phyloP scores from a whole-genome alignment of 2,329 filamentous ascomycete species.

The Teratosphaeria gauchensis region DNA sequence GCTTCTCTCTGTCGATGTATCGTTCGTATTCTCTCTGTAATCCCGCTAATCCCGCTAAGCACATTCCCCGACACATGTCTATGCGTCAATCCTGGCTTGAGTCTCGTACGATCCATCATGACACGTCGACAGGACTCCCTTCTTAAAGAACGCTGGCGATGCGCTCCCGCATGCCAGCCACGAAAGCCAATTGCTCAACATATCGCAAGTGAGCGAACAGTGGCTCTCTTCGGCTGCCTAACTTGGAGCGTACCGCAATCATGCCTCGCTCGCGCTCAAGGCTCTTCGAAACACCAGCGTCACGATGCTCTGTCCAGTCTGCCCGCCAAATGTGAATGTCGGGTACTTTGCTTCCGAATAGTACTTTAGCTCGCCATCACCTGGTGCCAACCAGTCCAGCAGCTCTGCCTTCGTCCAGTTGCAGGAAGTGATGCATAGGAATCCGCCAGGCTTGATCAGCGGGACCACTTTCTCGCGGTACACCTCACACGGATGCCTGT shows the following conservation, averaged over 20 bases:
- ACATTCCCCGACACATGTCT: too few species aligned
- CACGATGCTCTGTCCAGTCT: slow-evolving; percentile 79
- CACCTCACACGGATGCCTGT: slow-evolving; percentile 49
- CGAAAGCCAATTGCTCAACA: background rate
- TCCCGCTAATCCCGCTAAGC: too few species aligned
- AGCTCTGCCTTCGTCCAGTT: slow-evolving; percentile 96
- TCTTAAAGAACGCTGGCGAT: too few species aligned
- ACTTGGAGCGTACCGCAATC: background rate
- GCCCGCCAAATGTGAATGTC: slow-evolving; percentile 80
- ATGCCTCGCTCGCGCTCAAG: background rate
- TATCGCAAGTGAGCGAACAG: background rate
- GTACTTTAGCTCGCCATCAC: slow-evolving; percentile 44
- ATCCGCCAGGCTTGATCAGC: slow-evolving; percentile 60
- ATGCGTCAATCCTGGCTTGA: too few species aligned
- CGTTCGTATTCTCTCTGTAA: too few species aligned
- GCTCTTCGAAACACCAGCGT: slow-evolving; percentile 43
- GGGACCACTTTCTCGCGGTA: slow-evolving; percentile 61
- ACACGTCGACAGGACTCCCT: too few species aligned
- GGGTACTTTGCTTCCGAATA: slow-evolving; percentile 68
- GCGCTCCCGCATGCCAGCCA: too few species aligned
- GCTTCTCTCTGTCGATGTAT: too few species aligned
- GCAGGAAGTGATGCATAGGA: slow-evolving; percentile 84
- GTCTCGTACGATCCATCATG: too few species aligned
- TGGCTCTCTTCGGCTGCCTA: too few species aligned
- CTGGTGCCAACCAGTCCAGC: slow-evolving; percentile 61